A percentile compares a stretch with the other conserved stretches of the same genome.
These are phyloP conservation scores for Aspergillus tamarii DNA, from an alignment of 2,329 filamentous ascomycete species.

Conservation along the genomic window DNA sequence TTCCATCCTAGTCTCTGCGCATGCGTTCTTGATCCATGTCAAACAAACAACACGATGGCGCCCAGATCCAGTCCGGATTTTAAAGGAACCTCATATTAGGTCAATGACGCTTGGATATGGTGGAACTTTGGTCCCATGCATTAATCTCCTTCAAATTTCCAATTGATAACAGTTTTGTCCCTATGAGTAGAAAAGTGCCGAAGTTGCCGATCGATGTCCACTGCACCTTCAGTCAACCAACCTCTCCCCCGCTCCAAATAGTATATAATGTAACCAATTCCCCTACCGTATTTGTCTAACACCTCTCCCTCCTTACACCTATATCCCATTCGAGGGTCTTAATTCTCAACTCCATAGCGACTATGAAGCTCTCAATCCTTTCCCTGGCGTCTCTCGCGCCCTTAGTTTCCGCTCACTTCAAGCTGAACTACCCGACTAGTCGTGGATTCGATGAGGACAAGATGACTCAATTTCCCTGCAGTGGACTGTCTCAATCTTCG, in stretches of 20 bases:
- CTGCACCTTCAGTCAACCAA: neutral
- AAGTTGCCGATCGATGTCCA: conserved; percentile 2
- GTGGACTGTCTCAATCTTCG: conserved; percentile 50
- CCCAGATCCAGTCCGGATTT: neutral
- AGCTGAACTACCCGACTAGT: conserved; percentile 55
- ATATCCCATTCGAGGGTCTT: neutral
- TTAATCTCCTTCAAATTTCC: neutral
- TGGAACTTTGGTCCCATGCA: neutral
- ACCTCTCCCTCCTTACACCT: neutral
- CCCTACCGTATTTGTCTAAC: neutral
- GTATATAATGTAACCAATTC: neutral
- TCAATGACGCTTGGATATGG: neutral
- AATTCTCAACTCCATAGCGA: neutral
- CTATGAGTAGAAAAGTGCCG: neutral
- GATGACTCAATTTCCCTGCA: conserved; percentile 54
- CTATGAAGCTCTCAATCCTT: conserved; percentile 39
- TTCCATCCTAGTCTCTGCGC: conserved; percentile 13
- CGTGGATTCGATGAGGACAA: conserved; percentile 55
- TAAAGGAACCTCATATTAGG: neutral
- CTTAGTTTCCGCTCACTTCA: conserved; percentile 58
- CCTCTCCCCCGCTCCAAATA: neutral
- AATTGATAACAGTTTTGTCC: neutral
- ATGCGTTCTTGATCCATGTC: neutral
- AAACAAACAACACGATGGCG: neutral
- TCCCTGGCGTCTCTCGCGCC: conserved; percentile 47